These are phyloP conservation scores for Aspergillus wentii DNA, from an alignment of 495 filamentous ascomycete genomes.

Conservation along the genomic window DNA sequence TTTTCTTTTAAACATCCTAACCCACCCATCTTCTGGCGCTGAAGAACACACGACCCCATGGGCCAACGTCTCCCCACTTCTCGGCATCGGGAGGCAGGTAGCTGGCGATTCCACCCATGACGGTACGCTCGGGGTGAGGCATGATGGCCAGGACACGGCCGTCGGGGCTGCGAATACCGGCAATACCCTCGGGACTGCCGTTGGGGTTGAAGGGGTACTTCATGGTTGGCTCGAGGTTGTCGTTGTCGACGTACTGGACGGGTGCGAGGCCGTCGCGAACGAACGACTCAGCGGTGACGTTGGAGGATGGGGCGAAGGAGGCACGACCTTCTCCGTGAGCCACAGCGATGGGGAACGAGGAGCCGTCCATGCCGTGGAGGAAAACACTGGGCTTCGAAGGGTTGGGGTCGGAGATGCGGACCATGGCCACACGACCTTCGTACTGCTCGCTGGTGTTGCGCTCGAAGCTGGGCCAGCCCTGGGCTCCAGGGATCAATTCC, in stretches of 20 bases:
- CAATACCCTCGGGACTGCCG: constrained; percentile 81
- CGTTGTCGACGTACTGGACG: constrained; percentile 81
- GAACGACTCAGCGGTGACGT: constrained; percentile 38
- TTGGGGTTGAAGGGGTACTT: constrained; percentile 92
- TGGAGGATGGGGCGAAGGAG: constrained; percentile 51
- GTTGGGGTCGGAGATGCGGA: constrained; percentile 64
- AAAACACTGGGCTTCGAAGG: constrained; percentile 68
- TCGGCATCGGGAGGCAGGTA: constrained; percentile 63
- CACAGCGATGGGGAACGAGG: constrained; percentile 77
- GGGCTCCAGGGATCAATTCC: constrained; percentile 79
- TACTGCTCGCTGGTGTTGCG: constrained; percentile 86
- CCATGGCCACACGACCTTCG: constrained; percentile 87
- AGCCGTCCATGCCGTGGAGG: constrained; percentile 84
- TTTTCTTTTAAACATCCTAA: constrained; percentile 25
- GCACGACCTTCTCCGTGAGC: constrained; percentile 93
- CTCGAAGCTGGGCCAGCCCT: constrained; percentile 83
- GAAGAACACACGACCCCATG: constrained; percentile 78
- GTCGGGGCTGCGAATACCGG: constrained; percentile 72
- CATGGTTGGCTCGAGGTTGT: constrained; percentile 63
- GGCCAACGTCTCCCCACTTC: constrained; percentile 81
- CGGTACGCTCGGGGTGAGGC: constrained; percentile 94
- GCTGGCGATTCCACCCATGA: constrained; percentile 75
- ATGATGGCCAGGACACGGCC: constrained; percentile 90
- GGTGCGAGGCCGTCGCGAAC: constrained; percentile 62
- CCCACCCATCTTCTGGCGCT: constrained; percentile 84